phyloP scores from a whole-genome alignment of 495 filamentous ascomycete species.

The Penicillium coprophilum region DNA sequence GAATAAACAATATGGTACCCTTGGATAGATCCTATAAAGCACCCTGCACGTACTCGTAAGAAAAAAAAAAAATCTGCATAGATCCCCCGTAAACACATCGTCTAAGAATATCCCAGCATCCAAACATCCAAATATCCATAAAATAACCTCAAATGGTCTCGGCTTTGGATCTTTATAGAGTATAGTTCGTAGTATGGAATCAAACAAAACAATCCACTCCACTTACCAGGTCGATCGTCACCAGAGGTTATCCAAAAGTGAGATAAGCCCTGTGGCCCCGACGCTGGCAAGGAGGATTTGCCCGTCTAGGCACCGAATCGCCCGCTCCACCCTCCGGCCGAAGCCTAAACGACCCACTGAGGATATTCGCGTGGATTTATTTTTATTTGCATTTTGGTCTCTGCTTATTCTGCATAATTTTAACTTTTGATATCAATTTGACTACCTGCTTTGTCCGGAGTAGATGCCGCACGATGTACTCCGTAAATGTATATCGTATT shows the following conservation, averaged over 20 bases:
- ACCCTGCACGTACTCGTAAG: background rate
- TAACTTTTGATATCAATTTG: background rate
- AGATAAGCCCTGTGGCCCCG: slow-evolving; percentile 34
- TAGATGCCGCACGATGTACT: background rate
- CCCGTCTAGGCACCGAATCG: slow-evolving; percentile 30
- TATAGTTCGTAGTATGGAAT: slow-evolving; percentile 1
- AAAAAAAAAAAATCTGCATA: slow-evolving; percentile 16
- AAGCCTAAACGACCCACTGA: slow-evolving; percentile 19
- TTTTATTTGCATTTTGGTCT: background rate
- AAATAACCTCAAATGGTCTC: slow-evolving; percentile 14
- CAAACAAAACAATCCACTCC: slow-evolving; percentile 20
- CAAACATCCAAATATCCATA: no score
- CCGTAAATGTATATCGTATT: background rate
- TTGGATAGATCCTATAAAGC: background rate
- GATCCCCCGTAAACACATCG: slow-evolving; percentile 4
- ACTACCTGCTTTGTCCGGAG: background rate
- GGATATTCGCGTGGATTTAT: slow-evolving; percentile 14
- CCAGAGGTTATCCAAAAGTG: slow-evolving; percentile 16
- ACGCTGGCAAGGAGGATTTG: slow-evolving; percentile 27
- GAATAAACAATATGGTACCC: background rate
- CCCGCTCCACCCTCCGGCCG: slow-evolving; percentile 27
- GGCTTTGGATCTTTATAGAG: slow-evolving; percentile 21
- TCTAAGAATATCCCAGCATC: no score
- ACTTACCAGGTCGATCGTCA: slow-evolving; percentile 27
- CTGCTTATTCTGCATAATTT: background rate